Evolutionary conservation across 768 basidiomycete genomes (phyloP).

Genomic region (Mrakia blollopis): DNA sequence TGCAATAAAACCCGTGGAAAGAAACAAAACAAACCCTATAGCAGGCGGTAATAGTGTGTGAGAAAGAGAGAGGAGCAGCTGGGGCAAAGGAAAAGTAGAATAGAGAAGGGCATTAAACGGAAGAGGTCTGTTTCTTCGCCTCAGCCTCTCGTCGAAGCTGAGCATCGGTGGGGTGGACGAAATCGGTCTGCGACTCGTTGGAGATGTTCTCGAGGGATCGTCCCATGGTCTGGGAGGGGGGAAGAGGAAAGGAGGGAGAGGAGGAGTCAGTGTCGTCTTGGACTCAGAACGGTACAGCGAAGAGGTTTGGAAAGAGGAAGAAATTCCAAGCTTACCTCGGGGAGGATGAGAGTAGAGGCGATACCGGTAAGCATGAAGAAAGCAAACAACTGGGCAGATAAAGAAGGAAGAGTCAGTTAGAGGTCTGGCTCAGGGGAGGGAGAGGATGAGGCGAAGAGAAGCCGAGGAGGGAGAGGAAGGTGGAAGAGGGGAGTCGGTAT

Average conservation of each 20-base stretch:
- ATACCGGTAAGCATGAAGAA: conserved; percentile 53
- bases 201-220: conserved; percentile 40
- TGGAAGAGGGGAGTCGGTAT: no score
- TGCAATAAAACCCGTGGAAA: not conserved
- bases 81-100: not conserved
- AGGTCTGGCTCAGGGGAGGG: not conserved
- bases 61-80: not conserved
- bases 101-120: not conserved
- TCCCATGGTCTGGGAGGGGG: conserved; percentile 54
- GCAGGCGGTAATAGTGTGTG: conserved; percentile 16
- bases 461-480: no score
- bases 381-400: conserved; percentile 58
- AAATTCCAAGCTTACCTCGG: conserved; percentile 49
- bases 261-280: not conserved
- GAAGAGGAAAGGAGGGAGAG: not conserved
- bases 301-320: not conserved
- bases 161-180: conserved; percentile 24
- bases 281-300: not conserved
- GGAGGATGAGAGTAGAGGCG: conserved; percentile 70
- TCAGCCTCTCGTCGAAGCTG: not conserved
- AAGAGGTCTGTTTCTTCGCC: not conserved
- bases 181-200: conserved; percentile 39
- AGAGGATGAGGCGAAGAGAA: not conserved
- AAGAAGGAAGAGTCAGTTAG: not conserved
- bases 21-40: conserved; percentile 15